A percentile compares a stretch with the other conserved stretches of the same genome.
These are phyloP conservation scores for Gentiana macrophylla DNA, from an alignment of 257 asterid species.

Conservation along the genomic window DNA sequence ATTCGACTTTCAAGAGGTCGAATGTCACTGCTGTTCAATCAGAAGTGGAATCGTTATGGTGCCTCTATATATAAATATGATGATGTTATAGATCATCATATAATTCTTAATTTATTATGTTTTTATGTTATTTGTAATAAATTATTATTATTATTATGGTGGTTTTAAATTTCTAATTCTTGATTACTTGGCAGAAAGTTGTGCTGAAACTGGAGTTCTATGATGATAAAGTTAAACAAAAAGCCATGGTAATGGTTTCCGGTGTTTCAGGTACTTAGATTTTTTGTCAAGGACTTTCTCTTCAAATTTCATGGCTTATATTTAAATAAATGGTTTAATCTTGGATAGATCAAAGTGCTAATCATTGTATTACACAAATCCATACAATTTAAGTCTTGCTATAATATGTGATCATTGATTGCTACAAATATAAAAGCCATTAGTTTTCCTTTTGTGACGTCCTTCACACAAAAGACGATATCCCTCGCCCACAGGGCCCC, in stretches of 20 bases:
- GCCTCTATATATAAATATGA: too few relatives aligned
- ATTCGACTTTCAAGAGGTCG: too few relatives aligned
- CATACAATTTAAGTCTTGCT: too few relatives aligned
- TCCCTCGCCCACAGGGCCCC: too few relatives aligned
- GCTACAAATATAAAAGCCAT: too few relatives aligned
- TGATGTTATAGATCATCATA: background rate
- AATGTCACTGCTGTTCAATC: background rate
- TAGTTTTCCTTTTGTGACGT: too few relatives aligned
- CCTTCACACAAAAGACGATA: too few relatives aligned
- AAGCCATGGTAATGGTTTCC: conserved; percentile 45
- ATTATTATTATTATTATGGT: background rate
- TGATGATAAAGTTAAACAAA: conserved; percentile 49
- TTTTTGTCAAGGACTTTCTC: background rate
- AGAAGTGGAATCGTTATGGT: background rate
- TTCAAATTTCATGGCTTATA: background rate
- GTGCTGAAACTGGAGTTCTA: conserved; percentile 39
- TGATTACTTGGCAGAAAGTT: conserved; percentile 28
- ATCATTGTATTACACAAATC: background rate
- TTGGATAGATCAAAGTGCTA: background rate
- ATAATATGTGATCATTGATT: too few relatives aligned
- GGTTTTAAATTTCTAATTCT: background rate
- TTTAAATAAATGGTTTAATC: background rate
- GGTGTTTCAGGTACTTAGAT: conserved; percentile 39
- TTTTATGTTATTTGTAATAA: background rate
- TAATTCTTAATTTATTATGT: background rate